Evolutionary conservation across 495 filamentous ascomycete genomes (phyloP), one percentile per base, ranked within the genome.

Genomic region (Annulohypoxylon stygium): DNA sequence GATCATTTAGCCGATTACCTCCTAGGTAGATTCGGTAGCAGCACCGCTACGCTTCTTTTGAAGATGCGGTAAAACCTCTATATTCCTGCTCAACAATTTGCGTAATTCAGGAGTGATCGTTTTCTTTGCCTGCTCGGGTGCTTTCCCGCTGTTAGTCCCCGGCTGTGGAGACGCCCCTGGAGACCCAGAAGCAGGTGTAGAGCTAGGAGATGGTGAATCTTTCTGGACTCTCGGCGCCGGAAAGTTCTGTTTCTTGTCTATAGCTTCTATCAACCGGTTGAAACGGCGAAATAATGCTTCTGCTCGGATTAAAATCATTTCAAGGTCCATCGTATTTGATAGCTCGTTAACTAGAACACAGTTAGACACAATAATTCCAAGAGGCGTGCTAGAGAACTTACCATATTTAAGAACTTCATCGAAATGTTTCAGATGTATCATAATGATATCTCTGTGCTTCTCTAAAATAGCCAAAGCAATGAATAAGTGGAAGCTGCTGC

Each of bases 391-490:
- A n/a, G n/a, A n/a, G n/a, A n/a, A 84, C 91, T 60, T 87, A 95
- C 93, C 87, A 76, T 98, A 98, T 85, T 99, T 99, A 23, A 99
- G 81, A 30, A 99, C 94, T 79, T 98, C 97, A 74, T 99, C 96
- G 82, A 99, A 99, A 73, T 94, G 91, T 80, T 93, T 91, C 53
- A 98, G 82, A 84, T 98, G 96, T 37, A 90, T 88, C 91, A 99
- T 97, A 57, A 99, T 97, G 3, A 98, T 92, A 71, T 91, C 89
- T 25, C 96, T 84, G 79, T 99, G 97, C 79, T 94, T 96, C 83
- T 99, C 97, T n/a, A 99, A 79, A 45, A 99, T 96, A 0, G 95
- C 95, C 14, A 99, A 81, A 0, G 96, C 96, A 61, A 99, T 88
- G 78, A 99, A 98, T 2, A 99, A 84, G 78, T 98, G 97, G 83